Percentiles rank a stretch among this genome's conserved stretches.
Evolutionary conservation across 176 grass and related monocot genomes (phyloP).

Genomic region (Puccinellia tenuiflora): DNA sequence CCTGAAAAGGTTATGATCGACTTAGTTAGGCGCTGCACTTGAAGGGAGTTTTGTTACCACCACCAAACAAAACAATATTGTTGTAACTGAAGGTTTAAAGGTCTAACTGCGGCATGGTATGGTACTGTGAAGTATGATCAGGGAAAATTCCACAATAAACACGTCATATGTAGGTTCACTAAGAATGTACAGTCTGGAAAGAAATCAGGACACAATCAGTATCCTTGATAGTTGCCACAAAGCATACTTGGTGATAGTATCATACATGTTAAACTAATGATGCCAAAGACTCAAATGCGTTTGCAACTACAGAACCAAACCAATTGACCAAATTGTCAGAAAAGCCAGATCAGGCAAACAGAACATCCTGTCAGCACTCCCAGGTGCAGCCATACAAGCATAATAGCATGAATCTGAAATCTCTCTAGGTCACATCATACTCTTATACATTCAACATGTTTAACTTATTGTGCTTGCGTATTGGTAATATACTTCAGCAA

Average conservation of each 20-base stretch:
- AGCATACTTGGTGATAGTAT: not conserved
- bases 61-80: not conserved
- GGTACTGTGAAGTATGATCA: not conserved
- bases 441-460: not conserved
- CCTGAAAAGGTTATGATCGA: constrained; percentile 41
- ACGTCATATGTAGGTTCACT: not conserved
- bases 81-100: not conserved
- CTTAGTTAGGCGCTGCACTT: not conserved
- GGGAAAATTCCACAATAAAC: not conserved
- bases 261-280: not conserved
- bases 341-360: not conserved
- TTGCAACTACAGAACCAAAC: not conserved
- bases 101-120: not conserved
- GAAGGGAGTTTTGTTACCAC: not conserved
- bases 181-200: not conserved
- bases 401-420: not conserved
- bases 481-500: not conserved
- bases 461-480: not conserved
- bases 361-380: not conserved
- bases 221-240: not conserved
- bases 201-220: not conserved
- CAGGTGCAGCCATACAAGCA: not conserved
- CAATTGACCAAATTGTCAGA: not conserved
- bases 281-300: not conserved
- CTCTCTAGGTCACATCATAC: not conserved